Evolutionary conservation across 1,284 basidiomycete species (phyloP).

Genomic region (Leccinum pseudoinsigne): DNA sequence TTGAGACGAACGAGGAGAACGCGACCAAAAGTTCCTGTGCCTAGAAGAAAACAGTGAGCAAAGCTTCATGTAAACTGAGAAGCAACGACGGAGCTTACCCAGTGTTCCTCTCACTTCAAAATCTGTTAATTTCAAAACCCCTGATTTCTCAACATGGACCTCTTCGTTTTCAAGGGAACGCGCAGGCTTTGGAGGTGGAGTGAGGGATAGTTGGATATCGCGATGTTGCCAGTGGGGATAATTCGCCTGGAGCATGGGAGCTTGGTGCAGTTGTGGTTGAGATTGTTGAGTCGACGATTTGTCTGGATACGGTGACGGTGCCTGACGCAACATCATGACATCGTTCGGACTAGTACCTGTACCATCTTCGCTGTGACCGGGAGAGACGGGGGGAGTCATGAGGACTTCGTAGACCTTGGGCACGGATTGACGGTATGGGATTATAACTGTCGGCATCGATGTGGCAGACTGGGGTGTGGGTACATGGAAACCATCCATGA

Average conservation of each 20-base stretch:
- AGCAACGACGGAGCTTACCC: conserved; percentile 42
- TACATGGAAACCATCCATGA: conserved; percentile 28
- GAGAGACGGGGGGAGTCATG: conserved; percentile 61
- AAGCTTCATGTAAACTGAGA: conserved; percentile 3
- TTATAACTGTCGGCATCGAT: conserved; percentile 15
- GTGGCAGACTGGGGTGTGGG: conserved; percentile 22
- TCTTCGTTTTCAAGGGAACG: conserved; percentile 68
- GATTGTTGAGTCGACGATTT: conserved; percentile 12
- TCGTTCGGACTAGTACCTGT: conserved; percentile 23
- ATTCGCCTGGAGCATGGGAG: conserved; percentile 10
- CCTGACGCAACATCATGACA: conserved; percentile 33
- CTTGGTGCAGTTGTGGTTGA: conserved; percentile 9
- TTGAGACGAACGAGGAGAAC: conserved; percentile 83
- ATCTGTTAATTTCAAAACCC: conserved; percentile 64
- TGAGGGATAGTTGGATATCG: conserved; percentile 21
- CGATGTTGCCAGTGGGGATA: conserved; percentile 15
- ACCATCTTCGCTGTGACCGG: conserved; percentile 40
- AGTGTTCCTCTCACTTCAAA: conserved; percentile 80
- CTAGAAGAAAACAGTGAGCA: conserved; percentile 40
- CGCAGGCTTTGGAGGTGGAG: conserved; percentile 45
- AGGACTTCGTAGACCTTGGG: conserved; percentile 41
- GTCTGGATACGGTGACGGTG: conserved; percentile 30
- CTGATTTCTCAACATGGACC: conserved; percentile 56
- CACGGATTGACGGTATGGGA: conserved; percentile 20
- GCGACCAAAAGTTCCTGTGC: conserved; percentile 92